These are phyloP conservation scores for Agarophyton chilense DNA, from an alignment of 23 red algal species.

Conservation along the genomic window DNA sequence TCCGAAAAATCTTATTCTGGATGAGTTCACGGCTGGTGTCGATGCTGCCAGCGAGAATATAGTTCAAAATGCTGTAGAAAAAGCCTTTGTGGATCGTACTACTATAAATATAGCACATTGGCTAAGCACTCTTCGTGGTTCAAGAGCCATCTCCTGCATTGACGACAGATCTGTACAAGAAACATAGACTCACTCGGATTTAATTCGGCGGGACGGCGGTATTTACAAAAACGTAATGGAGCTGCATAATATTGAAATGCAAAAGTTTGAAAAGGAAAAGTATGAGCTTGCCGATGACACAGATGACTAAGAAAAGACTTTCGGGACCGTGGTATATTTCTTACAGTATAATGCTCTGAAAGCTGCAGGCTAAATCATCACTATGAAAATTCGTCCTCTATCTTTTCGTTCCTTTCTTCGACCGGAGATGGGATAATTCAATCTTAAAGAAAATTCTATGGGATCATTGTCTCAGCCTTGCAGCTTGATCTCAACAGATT, in stretches of 20 bases:
- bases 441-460: constrained; percentile 57
- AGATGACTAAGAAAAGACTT: not conserved
- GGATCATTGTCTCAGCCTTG: constrained; percentile 51
- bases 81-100: constrained; percentile 20
- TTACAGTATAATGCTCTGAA: constrained; percentile 63
- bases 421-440: constrained; percentile 87
- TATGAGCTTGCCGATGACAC: not conserved
- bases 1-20: constrained; percentile 76
- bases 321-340: constrained; percentile 13
- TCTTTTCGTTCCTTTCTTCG: constrained; percentile 71
- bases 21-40: constrained; percentile 80
- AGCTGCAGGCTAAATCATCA: constrained; percentile 75
- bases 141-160: constrained; percentile 28
- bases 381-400: constrained; percentile 60
- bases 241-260: not conserved
- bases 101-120: constrained; percentile 79
- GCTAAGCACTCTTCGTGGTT: constrained; percentile 60
- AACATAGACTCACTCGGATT: not conserved
- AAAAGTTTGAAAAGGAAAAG: constrained; percentile 44
- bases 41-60: constrained; percentile 69
- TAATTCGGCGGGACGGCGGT: not conserved
- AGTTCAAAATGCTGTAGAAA: constrained; percentile 67
- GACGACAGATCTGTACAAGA: not conserved
- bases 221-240: constrained; percentile 12
- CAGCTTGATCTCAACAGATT: constrained; percentile 67